A percentile compares a stretch with the other conserved stretches of the same genome.
These are phyloP conservation scores for Sideroxylon spinosum DNA, from an alignment of 179 eudicot genomes.

Conservation along the genomic window DNA sequence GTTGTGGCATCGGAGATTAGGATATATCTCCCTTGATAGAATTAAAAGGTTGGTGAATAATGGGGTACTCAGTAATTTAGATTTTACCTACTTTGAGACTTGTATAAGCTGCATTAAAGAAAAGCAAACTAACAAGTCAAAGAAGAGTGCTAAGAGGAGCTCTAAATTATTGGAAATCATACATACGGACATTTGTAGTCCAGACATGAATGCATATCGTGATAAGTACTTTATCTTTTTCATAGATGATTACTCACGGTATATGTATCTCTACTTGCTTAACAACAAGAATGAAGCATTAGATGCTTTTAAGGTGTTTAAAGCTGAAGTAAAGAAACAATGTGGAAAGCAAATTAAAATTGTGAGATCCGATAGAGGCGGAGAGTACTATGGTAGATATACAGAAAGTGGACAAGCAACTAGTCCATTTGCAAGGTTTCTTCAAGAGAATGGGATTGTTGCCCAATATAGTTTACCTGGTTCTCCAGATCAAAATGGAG, in stretches of 20 bases:
- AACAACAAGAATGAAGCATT: not conserved
- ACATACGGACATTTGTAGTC: too few relatives aligned
- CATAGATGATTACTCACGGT: not conserved
- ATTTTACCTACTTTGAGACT: not conserved
- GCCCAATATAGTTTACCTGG: too few relatives aligned
- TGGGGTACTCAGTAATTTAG: conserved; percentile 14
- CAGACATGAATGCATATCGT: too few relatives aligned
- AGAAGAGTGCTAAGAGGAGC: not conserved
- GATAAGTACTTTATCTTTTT: too few relatives aligned
- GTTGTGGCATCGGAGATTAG: conserved; percentile 19
- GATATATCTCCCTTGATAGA: conserved; percentile 19
- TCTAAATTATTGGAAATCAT: not conserved
- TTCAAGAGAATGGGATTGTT: too few relatives aligned
- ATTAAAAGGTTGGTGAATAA: conserved; percentile 21
- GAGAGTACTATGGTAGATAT: not conserved
- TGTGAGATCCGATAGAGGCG: too few relatives aligned
- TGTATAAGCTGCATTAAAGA: not conserved
- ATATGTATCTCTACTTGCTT: not conserved
- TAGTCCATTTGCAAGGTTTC: not conserved
- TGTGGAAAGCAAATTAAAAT: too few relatives aligned
- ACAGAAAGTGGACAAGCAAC: not conserved
- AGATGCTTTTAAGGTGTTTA: not conserved
- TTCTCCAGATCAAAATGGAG: too few relatives aligned
- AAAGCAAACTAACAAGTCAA: not conserved
- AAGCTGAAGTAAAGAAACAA: too few relatives aligned